Percentiles rank a stretch among this genome's conserved stretches.
Evolutionary conservation across 805 yeast genomes (phyloP).

Genomic region (Cyberlindnera saturnus): DNA sequence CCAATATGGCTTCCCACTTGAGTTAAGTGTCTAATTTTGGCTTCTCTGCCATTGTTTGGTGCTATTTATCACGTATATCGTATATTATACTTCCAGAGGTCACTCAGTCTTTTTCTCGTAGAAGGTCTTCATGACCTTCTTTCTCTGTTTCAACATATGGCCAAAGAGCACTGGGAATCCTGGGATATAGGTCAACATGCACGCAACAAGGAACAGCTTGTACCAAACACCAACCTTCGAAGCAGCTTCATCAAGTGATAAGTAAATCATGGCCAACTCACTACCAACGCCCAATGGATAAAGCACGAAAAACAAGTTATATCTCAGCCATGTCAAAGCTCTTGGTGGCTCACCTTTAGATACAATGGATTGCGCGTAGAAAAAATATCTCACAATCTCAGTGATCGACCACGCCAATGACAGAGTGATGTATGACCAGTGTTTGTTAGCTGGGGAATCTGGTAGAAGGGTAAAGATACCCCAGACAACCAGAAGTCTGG

Average conservation of each 20-base stretch:
- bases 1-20: neutral
- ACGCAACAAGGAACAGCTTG: conserved; percentile 47
- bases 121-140: conserved; percentile 55
- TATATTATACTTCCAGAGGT: neutral
- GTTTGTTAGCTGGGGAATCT: conserved; percentile 52
- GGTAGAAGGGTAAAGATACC: conserved; percentile 81
- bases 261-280: conserved; percentile 65
- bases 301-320: conserved; percentile 72
- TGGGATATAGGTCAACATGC: conserved; percentile 70
- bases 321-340: conserved; percentile 65
- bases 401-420: conserved; percentile 87
- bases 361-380: conserved; percentile 65
- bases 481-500: conserved; percentile 74
- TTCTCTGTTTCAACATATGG: conserved; percentile 87
- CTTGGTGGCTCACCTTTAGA: conserved; percentile 48
- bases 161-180: conserved; percentile 80
- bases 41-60: neutral
- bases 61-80: neutral
- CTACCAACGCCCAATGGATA: conserved; percentile 93
- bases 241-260: conserved; percentile 68
- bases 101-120: conserved; percentile 9
- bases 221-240: conserved; percentile 42
- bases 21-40: neutral
- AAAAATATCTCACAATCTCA: conserved; percentile 86
- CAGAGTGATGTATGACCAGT: conserved; percentile 60